A percentile compares a stretch with the other conserved stretches of the same genome.
Evolutionary conservation across 1,139 yeast species (phyloP).

Genomic region (Sugiyamaella neomexicana): DNA sequence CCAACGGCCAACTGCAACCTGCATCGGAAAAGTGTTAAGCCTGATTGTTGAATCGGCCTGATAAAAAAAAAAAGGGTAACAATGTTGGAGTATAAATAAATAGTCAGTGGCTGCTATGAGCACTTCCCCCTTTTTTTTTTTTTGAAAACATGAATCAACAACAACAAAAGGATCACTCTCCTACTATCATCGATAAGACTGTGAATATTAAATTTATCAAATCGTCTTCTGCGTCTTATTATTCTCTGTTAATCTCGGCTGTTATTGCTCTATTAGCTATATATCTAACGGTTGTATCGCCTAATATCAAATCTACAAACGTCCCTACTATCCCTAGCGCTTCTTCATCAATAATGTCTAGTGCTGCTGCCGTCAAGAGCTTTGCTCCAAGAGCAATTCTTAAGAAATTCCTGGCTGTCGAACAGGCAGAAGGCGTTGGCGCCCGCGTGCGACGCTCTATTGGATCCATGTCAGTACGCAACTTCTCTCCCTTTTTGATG

Average conservation of each 20-base stretch:
- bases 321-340: not conserved
- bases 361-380: constrained; percentile 13
- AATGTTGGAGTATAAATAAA: not conserved
- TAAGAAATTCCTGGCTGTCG: constrained; percentile 62
- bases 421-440: constrained; percentile 86
- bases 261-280: constrained; percentile 15
- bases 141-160: constrained; percentile 9
- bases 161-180: not conserved
- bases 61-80: not conserved
- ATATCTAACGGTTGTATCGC: not conserved
- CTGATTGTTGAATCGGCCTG: not conserved
- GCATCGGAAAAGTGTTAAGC: constrained; percentile 1
- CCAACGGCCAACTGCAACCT: not conserved
- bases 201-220: not conserved
- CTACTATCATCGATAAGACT: not conserved
- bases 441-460: constrained; percentile 81
- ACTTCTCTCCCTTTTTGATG: constrained; percentile 81
- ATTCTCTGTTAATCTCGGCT: constrained; percentile 9
- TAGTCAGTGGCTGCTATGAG: not conserved
- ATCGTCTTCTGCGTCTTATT: not conserved
- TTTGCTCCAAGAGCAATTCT: constrained; percentile 51
- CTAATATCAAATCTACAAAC: constrained; percentile 2
- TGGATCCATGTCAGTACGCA: constrained; percentile 65
- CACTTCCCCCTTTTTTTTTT: not conserved
- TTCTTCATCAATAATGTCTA: not conserved